These are phyloP conservation scores for Rhodotorula taiwanensis DNA, from an alignment of 768 basidiomycete genomes.

Conservation along the genomic window DNA sequence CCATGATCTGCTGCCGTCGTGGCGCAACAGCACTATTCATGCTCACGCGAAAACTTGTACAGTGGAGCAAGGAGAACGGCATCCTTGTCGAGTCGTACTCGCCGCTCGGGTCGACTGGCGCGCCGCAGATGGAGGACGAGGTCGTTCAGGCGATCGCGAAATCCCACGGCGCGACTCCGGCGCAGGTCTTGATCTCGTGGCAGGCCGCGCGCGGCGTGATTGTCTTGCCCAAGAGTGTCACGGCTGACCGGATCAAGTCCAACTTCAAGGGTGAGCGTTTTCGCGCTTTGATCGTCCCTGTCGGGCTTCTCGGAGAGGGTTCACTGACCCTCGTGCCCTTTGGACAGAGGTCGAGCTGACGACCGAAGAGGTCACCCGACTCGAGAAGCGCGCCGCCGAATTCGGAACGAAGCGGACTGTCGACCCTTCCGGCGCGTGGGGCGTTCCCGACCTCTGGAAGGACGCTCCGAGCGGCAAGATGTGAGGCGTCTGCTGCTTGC, in stretches of 20 bases:
- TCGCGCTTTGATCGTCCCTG: not conserved
- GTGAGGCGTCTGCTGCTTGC: not conserved
- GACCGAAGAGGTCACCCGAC: slow-evolving; percentile 14
- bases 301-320: not conserved
- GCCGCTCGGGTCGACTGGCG: slow-evolving; percentile 70
- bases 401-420: slow-evolving; percentile 20
- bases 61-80: slow-evolving; percentile 54
- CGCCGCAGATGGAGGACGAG: slow-evolving; percentile 54
- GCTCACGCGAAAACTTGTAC: slow-evolving; percentile 14
- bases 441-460: slow-evolving; percentile 28
- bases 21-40: not conserved
- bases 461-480: not conserved
- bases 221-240: slow-evolving; percentile 72
- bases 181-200: slow-evolving; percentile 80
- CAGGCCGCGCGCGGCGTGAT: slow-evolving; percentile 64
- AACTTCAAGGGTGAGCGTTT: slow-evolving; percentile 50
- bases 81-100: slow-evolving; percentile 58
- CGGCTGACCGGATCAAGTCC: slow-evolving; percentile 56
- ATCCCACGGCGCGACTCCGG: slow-evolving; percentile 55
- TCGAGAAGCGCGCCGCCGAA: slow-evolving; percentile 12
- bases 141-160: slow-evolving; percentile 48
- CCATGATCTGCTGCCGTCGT: too few species aligned
- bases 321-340: not conserved
- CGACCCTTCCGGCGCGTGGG: slow-evolving; percentile 27
- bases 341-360: slow-evolving; percentile 22